Evolutionary conservation across 192 early-diverging fungal genomes (phyloP).

Genomic region (Polychytrium aggregatum): DNA sequence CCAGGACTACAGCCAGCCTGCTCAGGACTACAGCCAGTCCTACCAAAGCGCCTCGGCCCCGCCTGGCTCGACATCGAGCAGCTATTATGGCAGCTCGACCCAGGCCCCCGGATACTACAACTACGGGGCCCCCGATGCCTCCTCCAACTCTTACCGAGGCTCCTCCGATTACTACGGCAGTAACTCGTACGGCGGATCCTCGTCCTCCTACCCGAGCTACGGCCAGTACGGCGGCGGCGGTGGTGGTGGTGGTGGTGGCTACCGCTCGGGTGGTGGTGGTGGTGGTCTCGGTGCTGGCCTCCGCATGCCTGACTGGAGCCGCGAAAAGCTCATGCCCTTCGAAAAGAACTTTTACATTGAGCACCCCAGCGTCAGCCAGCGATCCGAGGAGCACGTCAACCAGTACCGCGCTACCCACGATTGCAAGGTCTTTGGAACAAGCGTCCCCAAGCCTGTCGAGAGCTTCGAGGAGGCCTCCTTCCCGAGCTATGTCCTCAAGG

Average conservation of each 20-base stretch:
- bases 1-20: too few species aligned
- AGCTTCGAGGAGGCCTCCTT: slow-evolving; percentile 87
- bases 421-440: slow-evolving; percentile 73
- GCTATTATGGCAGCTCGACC: too few species aligned
- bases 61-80: too few species aligned
- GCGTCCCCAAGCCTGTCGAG: slow-evolving; percentile 81
- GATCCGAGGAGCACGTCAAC: slow-evolving; percentile 62
- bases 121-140: too few species aligned
- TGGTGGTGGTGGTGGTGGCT: slow-evolving; percentile 35
- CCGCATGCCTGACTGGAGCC: slow-evolving; percentile 56
- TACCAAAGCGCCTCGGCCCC: too few species aligned
- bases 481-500: slow-evolving; percentile 80
- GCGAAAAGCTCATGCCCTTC: slow-evolving; percentile 52
- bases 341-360: slow-evolving; percentile 99
- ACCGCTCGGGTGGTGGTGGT: slow-evolving; percentile 30
- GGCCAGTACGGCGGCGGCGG: slow-evolving; percentile 20
- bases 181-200: too few species aligned
- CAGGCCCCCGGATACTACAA: too few species aligned
- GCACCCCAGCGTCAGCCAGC: slow-evolving; percentile 52
- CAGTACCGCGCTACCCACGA: slow-evolving; percentile 64
- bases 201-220: too few species aligned
- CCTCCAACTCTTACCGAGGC: too few species aligned
- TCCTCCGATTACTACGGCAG: too few species aligned
- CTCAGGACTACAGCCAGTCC: too few species aligned
- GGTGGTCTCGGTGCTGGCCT: slow-evolving; percentile 44